Conservation (phyloP, 2,329 filamentous ascomycete species). For the Fusarium sp. region DNA sequence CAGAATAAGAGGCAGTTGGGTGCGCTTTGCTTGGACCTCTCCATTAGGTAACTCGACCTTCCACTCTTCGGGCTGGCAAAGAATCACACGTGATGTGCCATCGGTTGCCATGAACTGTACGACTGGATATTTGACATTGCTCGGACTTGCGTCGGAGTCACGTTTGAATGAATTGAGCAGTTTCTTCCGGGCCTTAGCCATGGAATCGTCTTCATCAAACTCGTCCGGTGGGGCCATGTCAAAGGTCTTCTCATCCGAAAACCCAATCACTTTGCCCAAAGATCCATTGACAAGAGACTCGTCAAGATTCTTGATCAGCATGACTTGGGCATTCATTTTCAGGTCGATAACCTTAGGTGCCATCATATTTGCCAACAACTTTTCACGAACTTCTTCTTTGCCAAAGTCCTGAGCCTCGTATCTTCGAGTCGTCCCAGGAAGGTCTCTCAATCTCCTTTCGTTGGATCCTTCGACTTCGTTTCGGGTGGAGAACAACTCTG, state of each 20-base stretch:
- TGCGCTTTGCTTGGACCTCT: constrained; percentile 89
- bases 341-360: constrained; percentile 83
- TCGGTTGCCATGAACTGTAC: constrained; percentile 86
- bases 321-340: constrained; percentile 95
- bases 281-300: constrained; percentile 94
- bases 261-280: constrained; percentile 79
- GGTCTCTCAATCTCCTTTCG: constrained; percentile 75
- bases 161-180: constrained; percentile 63
- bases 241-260: constrained; percentile 57
- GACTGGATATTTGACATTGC: constrained; percentile 77
- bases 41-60: constrained; percentile 97
- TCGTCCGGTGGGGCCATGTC: constrained; percentile 59
- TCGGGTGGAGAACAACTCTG: constrained; percentile 93
- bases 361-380: constrained; percentile 90
- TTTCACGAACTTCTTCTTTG: constrained; percentile 79
- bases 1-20: constrained; percentile 87
- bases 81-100: constrained; percentile 72
- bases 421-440: constrained; percentile 75
- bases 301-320: constrained; percentile 99
- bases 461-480: constrained; percentile 92
- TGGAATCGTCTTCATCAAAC: constrained; percentile 57
- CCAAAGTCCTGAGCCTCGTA: constrained; percentile 85
- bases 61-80: constrained; percentile 91
- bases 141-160: constrained; percentile 59
- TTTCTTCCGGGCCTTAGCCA: constrained; percentile 67